Conservation (phyloP, 1,139 yeast genomes). For the Meyerozyma carpophila region DNA sequence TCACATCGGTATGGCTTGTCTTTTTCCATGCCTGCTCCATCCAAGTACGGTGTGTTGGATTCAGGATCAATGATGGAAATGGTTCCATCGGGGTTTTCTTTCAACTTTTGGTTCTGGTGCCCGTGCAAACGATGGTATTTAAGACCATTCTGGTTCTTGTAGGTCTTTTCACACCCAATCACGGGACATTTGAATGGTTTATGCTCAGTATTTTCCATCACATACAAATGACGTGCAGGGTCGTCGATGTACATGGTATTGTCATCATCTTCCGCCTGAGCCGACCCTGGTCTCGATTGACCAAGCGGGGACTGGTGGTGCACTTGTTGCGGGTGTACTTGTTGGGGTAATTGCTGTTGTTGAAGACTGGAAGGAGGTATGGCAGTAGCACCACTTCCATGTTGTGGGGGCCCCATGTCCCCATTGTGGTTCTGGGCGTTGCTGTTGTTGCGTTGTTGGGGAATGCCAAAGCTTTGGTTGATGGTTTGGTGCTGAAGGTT, state of each 20-base stretch:
- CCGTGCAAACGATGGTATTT: conserved; percentile 96
- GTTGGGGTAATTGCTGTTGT: conserved; percentile 13
- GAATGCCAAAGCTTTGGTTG: conserved; percentile 8
- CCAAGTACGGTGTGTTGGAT: conserved; percentile 84
- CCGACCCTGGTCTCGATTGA: conserved; percentile 4
- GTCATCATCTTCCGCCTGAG: conserved; percentile 30
- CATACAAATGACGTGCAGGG: conserved; percentile 91
- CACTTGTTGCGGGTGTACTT: conserved; percentile 13
- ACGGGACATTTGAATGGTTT: conserved; percentile 98
- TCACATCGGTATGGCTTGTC: conserved; percentile 98
- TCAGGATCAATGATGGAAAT: conserved; percentile 91
- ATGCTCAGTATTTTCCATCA: conserved; percentile 86
- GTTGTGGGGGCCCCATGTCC: not conserved
- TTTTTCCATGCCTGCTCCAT: conserved; percentile 89
- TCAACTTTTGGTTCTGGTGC: conserved; percentile 89
- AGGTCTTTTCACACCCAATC: conserved; percentile 95
- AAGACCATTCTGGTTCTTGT: conserved; percentile 94
- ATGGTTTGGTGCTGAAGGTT: conserved; percentile 19
- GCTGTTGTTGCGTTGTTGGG: conserved; percentile 7
- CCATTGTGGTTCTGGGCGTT: conserved; percentile 4
- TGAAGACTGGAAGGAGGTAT: conserved; percentile 3
- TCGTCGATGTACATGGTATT: conserved; percentile 74
- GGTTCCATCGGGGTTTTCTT: conserved; percentile 90
- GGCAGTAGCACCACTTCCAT: conserved; percentile 3
- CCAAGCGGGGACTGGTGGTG: conserved; percentile 5